phyloP scores from a whole-genome alignment of 495 filamentous ascomycete species.

The Hyphodiscus hymeniophilus region DNA sequence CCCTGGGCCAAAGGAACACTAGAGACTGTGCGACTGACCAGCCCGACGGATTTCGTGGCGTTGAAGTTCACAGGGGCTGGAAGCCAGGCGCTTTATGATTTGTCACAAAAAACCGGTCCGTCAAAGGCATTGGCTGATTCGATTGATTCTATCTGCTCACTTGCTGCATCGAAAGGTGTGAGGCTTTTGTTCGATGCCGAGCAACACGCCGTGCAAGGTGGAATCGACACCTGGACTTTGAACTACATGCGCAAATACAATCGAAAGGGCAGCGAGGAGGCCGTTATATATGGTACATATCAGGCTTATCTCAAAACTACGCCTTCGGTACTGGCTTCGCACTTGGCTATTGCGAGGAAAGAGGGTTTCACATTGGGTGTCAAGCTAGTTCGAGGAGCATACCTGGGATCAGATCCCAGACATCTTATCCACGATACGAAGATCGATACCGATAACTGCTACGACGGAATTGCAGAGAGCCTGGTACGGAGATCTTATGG shows the following conservation, averaged over 20 bases:
- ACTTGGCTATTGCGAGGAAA: conserved; percentile 55
- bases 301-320: conserved; percentile 79
- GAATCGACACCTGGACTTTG: conserved; percentile 81
- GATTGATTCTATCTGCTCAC: conserved; percentile 67
- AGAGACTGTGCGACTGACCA: conserved; percentile 66
- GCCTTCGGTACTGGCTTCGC: conserved; percentile 52
- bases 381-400: conserved; percentile 90
- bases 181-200: conserved; percentile 86
- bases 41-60: conserved; percentile 74
- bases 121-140: conserved; percentile 54
- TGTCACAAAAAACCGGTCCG: conserved; percentile 51
- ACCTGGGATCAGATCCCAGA: conserved; percentile 72
- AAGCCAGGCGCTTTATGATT: conserved; percentile 55
- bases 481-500: conserved; percentile 41
- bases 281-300: conserved; percentile 68
- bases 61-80: conserved; percentile 95
- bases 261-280: conserved; percentile 52
- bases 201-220: conserved; percentile 69
- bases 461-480: conserved; percentile 52
- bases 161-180: conserved; percentile 62
- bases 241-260: conserved; percentile 73
- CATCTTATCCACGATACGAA: conserved; percentile 73
- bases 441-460: conserved; percentile 66
- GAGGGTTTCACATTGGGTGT: conserved; percentile 76
- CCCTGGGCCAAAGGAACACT: conserved; percentile 69